Evolutionary conservation across 2,329 filamentous ascomycete species (phyloP).

Genomic region (Plectosphaerella sp.): DNA sequence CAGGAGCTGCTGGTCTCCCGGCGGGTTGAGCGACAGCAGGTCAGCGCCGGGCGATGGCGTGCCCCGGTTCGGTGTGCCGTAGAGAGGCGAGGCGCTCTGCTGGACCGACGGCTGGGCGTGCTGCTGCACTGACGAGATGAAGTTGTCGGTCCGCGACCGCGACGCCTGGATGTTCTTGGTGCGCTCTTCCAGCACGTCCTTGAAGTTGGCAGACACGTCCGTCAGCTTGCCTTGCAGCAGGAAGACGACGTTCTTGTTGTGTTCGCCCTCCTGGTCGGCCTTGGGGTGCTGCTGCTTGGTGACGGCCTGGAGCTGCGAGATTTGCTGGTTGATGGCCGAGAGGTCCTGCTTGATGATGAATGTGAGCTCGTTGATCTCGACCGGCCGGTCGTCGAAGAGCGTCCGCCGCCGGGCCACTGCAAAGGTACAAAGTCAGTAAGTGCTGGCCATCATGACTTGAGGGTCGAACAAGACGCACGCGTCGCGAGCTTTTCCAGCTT

Average conservation of each 20-base stretch:
- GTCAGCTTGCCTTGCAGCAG: constrained; percentile 87
- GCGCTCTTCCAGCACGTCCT: constrained; percentile 91
- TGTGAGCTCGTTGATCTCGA: constrained; percentile 89
- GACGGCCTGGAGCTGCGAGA: constrained; percentile 74
- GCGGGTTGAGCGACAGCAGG: constrained; percentile 77
- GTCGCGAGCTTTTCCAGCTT: constrained; percentile 93
- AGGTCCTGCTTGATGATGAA: constrained; percentile 98
- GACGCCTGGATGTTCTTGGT: constrained; percentile 98
- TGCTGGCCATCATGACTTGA: background rate
- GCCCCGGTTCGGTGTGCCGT: constrained; percentile 69
- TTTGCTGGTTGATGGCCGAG: constrained; percentile 77
- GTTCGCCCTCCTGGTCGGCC: constrained; percentile 80
- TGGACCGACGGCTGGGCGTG: constrained; percentile 65
- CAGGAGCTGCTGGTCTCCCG: constrained; percentile 81
- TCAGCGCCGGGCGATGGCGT: constrained; percentile 66
- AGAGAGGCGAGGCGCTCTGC: constrained; percentile 80
- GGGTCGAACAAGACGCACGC: constrained; percentile 41
- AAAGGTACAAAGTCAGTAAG: constrained; percentile 1
- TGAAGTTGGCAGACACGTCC: constrained; percentile 88
- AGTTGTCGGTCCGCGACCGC: constrained; percentile 88
- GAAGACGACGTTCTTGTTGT: constrained; percentile 96
- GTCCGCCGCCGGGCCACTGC: constrained; percentile 91
- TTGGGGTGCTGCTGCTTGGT: constrained; percentile 72
- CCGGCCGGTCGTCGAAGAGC: constrained; percentile 91
- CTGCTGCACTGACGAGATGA: constrained; percentile 83